Percentiles rank a stretch among this genome's conserved stretches.
Evolutionary conservation across 371 early-diverging fungal species (phyloP).

Genomic region (Mucor velutinosus): DNA sequence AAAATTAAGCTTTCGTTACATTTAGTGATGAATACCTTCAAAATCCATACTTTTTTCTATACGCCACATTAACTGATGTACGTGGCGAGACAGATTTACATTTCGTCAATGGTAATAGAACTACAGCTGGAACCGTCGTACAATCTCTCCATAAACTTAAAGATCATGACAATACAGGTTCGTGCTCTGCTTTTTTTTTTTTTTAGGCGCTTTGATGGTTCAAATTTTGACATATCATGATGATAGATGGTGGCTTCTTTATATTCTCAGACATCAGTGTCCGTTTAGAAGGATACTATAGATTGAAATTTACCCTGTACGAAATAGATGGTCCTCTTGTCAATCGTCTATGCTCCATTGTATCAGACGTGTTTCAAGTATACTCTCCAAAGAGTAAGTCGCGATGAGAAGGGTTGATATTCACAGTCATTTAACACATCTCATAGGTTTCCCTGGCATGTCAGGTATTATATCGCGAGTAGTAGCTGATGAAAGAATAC

Average conservation of each 20-base stretch:
- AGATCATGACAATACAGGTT: conserved; percentile 44
- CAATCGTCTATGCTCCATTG: conserved; percentile 28
- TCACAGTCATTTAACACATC: conserved; percentile 18
- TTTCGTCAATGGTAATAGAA: conserved; percentile 40
- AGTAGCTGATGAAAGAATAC: neutral
- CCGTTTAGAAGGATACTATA: conserved; percentile 85
- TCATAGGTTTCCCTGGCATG: conserved; percentile 88
- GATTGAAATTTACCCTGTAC: conserved; percentile 89
- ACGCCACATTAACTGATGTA: conserved; percentile 41
- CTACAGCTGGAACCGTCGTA: conserved; percentile 52
- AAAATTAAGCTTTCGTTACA: neutral
- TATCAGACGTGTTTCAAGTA: conserved; percentile 48
- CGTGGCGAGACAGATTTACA: conserved; percentile 35
- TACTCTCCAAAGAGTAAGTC: conserved; percentile 24
- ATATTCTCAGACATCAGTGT: conserved; percentile 93
- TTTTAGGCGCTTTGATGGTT: neutral
- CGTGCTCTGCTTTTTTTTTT: neutral
- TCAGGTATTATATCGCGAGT: conserved; percentile 54
- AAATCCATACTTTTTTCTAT: conserved; percentile 45
- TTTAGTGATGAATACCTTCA: conserved; percentile 24
- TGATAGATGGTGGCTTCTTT: conserved; percentile 87
- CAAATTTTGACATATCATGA: neutral
- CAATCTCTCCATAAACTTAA: conserved; percentile 56
- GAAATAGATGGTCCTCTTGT: conserved; percentile 68
- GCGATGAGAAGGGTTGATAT: neutral